These are phyloP conservation scores for Pouteria campechiana DNA, from an alignment of 179 eudicot species.

Conservation along the genomic window DNA sequence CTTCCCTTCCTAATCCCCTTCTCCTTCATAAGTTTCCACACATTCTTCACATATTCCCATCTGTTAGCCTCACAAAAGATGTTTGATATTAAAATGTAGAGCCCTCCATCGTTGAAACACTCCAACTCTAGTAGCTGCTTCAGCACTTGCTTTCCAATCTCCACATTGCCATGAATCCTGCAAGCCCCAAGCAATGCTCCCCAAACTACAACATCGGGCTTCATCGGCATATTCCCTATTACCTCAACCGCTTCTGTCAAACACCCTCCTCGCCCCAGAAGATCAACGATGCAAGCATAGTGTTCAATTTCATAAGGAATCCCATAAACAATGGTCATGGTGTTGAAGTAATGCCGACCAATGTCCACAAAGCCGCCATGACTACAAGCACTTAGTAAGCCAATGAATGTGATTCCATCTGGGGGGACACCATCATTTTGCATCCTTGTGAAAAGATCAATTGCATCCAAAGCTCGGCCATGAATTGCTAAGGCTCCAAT, in stretches of 20 bases:
- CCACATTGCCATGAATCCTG: conserved; percentile 18
- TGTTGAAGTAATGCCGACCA: conserved; percentile 18
- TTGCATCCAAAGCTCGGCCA: conserved; percentile 21
- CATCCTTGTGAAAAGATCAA: conserved; percentile 27
- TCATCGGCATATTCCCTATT: conserved; percentile 19
- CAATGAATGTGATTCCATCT: conserved; percentile 25
- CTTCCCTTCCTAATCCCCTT: conserved; percentile 14
- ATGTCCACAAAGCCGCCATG: conserved; percentile 30
- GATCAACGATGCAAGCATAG: conserved; percentile 41
- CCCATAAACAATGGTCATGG: conserved; percentile 9
- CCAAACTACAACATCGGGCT: conserved; percentile 35
- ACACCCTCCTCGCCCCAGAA: conserved; percentile 27
- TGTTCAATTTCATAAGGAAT: conserved; percentile 25
- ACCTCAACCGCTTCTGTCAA: conserved; percentile 22
- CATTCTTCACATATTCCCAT: conserved; percentile 26
- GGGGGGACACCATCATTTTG: conserved; percentile 13
- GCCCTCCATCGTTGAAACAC: conserved; percentile 10
- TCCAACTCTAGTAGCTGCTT: conserved; percentile 26
- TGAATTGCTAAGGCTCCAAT: conserved; percentile 30
- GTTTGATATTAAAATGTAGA: conserved; percentile 28
- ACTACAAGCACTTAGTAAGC: conserved; percentile 31
- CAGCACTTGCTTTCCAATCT: conserved; percentile 17
- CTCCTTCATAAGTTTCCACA: conserved; percentile 24
- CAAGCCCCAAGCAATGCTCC: conserved; percentile 36
- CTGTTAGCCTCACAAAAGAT: conserved; percentile 24